Evolutionary conservation across 139 green algal genomes (phyloP), one percentile per base, ranked within the genome.

Genomic region (Chlorella sp.): DNA sequence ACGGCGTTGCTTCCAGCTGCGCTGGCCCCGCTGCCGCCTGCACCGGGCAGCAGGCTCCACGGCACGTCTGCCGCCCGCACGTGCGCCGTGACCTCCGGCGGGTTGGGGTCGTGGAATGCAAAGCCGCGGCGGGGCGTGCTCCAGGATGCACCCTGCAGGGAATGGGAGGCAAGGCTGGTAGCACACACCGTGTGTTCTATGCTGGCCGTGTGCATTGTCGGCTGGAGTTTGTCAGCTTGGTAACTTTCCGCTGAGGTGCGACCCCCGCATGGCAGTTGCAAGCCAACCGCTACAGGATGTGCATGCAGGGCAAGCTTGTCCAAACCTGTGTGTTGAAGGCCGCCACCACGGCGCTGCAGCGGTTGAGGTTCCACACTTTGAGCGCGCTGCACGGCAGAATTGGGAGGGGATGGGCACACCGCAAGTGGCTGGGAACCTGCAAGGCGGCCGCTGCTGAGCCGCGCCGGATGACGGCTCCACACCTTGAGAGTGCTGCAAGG

Each of bases 301-400:
- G n/a, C n/a, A n/a, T n/a, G n/a, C n/a, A n/a, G n/a, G n/a, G n/a
- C n/a, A n/a, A n/a, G n/a, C n/a, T n/a, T n/a, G n/a, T n/a, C n/a
- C 93, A 85, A 73, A 92, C 95, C 89, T 98, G 95, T 54, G 97
- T 80, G 89, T 98, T 94, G 89, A 98, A 97, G 2, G 92, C 86
- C 2, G 91, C 95, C 68, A 98, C 91, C 46, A 98, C 87, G 28
- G 91, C 93, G 26, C 16, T 85, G 84, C 87, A 88, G 34, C 76
- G 28, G 84, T 95, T 95, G 9, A 69, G n/a, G 79, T 93, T 95
- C 92, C 92, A 95, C 73, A 95, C 90, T 91, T 98, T 98, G 54
- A 98, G 89, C 82, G 94, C 65, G n/a, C 51, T 60, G 51, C 16
- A 16, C 11, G 16, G 51, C 9, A 16, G n/a, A n/a, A n/a, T n/a